Base-by-base conservation (phyloP, 1,139 yeast species). In the Yamadazyma diospyri region DNA sequence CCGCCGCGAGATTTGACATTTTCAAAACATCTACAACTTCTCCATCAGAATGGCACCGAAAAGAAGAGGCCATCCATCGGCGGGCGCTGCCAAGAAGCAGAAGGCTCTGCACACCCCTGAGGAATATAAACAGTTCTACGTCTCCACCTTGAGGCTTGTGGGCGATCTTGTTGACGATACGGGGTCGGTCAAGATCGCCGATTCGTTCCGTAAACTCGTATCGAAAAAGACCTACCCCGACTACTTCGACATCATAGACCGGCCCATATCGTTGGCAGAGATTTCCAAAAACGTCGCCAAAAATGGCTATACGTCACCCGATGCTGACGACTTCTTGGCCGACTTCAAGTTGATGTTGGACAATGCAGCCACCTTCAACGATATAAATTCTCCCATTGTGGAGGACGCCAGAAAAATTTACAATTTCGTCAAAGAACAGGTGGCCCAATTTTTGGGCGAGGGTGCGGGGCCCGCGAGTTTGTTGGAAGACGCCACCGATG, bases 191-290 rank as follows among this genome's bases (percentile, higher is more conserved):
- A 48, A 46, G 32, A 50, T 77, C 21, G 69, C 71, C 13, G 67
- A 67, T 12, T 77, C 83, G 33, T 84, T 84, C 49, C 53, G 77
- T 36, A 77, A 78, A 46, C 62, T 86, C 25, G 96, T 95, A 3
- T 70, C 82, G 23, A 81, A 76, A 50, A 81, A 81, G 45, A 61
- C 75, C 24, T 87, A 84, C 45, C 95, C 97, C 0, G 94, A 85
- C 50, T 92, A 89, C 57, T 84, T 81, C 52, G 72, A 76, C 34
- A 66, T 81, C 38, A 77, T 85, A 22, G 56, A 58, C 16, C 53
- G 62, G n/a, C 94, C 95, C 3, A 73, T 84, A 7, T 78, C 92
- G 1, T 54, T 85, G 9, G 57, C 73, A 30, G 94, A 84, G 43
- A 80, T 82, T 27, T 74, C 67, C 42, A 65, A 55, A 48, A 78